Conservation (phyloP, 116 monocot genomes). For the Trichopus zeylanicus region DNA sequence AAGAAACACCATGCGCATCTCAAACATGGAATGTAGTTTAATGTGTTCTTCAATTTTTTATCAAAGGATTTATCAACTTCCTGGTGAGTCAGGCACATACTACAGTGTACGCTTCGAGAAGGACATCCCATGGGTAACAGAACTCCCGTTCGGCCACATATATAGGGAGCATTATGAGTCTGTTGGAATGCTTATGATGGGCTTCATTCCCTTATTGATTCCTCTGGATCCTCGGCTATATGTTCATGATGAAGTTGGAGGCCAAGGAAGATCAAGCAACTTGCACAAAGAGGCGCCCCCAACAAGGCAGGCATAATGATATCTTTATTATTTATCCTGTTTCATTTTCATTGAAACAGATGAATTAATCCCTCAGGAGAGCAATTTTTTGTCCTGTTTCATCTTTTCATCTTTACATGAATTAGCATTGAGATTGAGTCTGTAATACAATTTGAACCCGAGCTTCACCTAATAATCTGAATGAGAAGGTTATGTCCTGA, state of each 20-base stretch:
- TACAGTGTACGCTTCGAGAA: conserved; percentile 88
- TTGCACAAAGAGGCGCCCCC: conserved; percentile 29
- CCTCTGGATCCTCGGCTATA: conserved; percentile 69
- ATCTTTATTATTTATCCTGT: neutral
- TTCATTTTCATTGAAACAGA: neutral
- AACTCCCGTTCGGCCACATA: conserved; percentile 92
- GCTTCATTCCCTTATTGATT: conserved; percentile 54
- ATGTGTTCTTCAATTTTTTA: too few relatives aligned
- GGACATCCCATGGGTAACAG: conserved; percentile 77
- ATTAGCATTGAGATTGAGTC: neutral
- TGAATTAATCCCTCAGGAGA: neutral
- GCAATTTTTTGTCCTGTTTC: too few relatives aligned
- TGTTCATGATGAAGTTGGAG: conserved; percentile 74
- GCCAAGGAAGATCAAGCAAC: conserved; percentile 57
- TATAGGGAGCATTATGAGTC: conserved; percentile 74
- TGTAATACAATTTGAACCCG: too few relatives aligned
- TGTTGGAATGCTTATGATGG: conserved; percentile 65
- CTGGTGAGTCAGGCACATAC: conserved; percentile 82
- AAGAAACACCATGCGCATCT: too few relatives aligned
- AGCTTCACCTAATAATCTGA: too few relatives aligned
- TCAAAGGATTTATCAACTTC: conserved; percentile 94
- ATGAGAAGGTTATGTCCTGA: too few relatives aligned
- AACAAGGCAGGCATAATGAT: neutral
- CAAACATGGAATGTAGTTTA: too few relatives aligned
- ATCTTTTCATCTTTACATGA: neutral